Evolutionary conservation across 805 yeast species (phyloP), one percentile per base, ranked within the genome.

Genomic region (Candida corydali): DNA sequence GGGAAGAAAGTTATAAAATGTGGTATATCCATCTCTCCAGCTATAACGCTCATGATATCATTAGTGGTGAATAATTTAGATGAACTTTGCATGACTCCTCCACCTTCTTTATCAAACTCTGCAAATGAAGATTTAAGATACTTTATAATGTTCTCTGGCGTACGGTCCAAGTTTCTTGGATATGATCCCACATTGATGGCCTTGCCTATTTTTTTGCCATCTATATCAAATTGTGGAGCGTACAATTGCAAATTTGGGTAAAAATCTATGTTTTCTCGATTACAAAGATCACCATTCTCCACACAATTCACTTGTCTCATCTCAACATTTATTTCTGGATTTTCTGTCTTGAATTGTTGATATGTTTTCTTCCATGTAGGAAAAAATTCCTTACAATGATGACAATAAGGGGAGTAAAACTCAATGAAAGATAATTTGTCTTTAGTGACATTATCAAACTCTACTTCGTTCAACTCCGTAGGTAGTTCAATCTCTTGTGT

Each of bases 371-470:
- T 73, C 97, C 98, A 93, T 6, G 63, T 70, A 1, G 98, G 98
- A 2, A 86, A 93, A 36, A 93, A 62, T 6, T 63, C 68, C 43
- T 65, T 73, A 62, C 98, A 93, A 59, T 91, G 98, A 6, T 65
- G 56, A 56, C 98, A 93, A 51, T 81, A 81, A 0, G 98, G 98
- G 22, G 96, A 86, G 55, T 62, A 93, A 60, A 87, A 89, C 61
- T 91, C 96, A 23, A 91, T 80, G 51, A 91, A 70, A 50, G 88
- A 82, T 15, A 80, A 61, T 3, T 82, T 82, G 8, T 68, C 59
- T 14, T 65, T 52, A n/a, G 77, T 52, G 25, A 63, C 61, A 9
- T 55, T 41, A 36, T 76, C 78, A 51, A 84, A 86, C 15, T 63
- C 69, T 1, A 60, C 69, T 3, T 54, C 45, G 0, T 70, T 76